Percentiles rank a stretch among this genome's conserved stretches.
Evolutionary conservation across 2,329 filamentous ascomycete genomes (phyloP).

Genomic region (Hymenoscyphus infarciens): DNA sequence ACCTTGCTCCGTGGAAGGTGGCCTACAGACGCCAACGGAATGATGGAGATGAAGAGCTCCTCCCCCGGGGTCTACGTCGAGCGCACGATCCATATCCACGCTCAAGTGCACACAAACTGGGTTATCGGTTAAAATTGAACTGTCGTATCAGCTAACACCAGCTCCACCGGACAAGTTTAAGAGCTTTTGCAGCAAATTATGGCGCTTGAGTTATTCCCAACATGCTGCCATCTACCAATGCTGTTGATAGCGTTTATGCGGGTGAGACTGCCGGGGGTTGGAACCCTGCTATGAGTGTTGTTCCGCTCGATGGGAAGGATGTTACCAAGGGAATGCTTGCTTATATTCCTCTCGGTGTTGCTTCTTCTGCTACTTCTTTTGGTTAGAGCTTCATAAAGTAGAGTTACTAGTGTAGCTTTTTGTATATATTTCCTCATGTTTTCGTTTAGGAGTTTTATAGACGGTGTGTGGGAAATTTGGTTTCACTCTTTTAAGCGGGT

Average conservation of each 20-base stretch:
- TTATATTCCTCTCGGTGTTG: constrained; percentile 38
- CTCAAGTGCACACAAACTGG: constrained; percentile 43
- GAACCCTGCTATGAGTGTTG: constrained; percentile 34
- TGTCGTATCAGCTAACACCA: constrained; percentile 47
- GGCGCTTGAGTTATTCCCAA: constrained; percentile 39
- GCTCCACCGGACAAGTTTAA: constrained; percentile 58
- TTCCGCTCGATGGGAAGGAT: constrained; percentile 36
- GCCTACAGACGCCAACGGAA: constrained; percentile 40
- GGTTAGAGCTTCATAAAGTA: not conserved
- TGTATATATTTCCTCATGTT: no score
- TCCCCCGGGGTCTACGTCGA: constrained; percentile 43
- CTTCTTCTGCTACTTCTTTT: not conserved
- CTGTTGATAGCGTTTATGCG: constrained; percentile 7
- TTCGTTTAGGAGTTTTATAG: no score
- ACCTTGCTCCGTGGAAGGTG: constrained; percentile 43
- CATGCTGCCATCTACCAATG: constrained; percentile 44
- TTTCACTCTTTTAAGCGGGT: no score
- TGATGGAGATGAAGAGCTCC: constrained; percentile 41
- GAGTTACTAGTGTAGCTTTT: no score
- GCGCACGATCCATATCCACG: constrained; percentile 47
- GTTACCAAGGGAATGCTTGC: constrained; percentile 37
- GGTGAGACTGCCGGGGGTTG: constrained; percentile 25
- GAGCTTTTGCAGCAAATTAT: constrained; percentile 51
- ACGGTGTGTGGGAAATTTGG: no score
- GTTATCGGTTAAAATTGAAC: constrained; percentile 41